phyloP scores from a whole-genome alignment of 805 yeast genomes.

The Starmerella bombi region DNA sequence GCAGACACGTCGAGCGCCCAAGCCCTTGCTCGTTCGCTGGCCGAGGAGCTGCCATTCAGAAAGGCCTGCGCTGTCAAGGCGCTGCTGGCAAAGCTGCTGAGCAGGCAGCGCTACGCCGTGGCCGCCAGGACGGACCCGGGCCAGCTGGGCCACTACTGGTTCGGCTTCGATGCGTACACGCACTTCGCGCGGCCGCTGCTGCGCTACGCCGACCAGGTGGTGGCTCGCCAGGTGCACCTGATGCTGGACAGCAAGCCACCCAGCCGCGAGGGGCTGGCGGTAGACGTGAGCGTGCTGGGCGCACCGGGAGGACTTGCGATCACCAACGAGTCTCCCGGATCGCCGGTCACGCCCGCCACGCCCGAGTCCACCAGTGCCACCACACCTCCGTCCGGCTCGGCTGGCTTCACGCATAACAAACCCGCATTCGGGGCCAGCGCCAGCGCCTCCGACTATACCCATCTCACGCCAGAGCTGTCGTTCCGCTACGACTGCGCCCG shows the following conservation, averaged over 20 bases:
- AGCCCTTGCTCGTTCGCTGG: constrained; percentile 56
- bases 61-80: constrained; percentile 67
- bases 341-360: not conserved
- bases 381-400: not conserved
- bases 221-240: constrained; percentile 77
- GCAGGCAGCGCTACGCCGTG: constrained; percentile 73
- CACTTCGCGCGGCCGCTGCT: constrained; percentile 89
- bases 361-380: not conserved
- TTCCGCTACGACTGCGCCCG: constrained; percentile 91
- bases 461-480: constrained; percentile 77
- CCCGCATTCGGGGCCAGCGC: not conserved
- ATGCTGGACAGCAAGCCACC: constrained; percentile 32
- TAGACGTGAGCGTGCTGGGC: not conserved
- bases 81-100: constrained; percentile 64
- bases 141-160: constrained; percentile 62
- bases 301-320: not conserved
- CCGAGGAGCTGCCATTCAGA: constrained; percentile 46
- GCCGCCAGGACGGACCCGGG: constrained; percentile 81
- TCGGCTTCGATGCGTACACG: constrained; percentile 74
- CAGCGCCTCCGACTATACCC: not conserved
- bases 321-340: not conserved
- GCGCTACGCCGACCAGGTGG: constrained; percentile 83
- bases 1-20: constrained; percentile 66
- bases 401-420: not conserved
- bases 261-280: not conserved